Evolutionary conservation across 164 flowering plant species (phyloP).

Genomic region (Macadamia tetraphylla): DNA sequence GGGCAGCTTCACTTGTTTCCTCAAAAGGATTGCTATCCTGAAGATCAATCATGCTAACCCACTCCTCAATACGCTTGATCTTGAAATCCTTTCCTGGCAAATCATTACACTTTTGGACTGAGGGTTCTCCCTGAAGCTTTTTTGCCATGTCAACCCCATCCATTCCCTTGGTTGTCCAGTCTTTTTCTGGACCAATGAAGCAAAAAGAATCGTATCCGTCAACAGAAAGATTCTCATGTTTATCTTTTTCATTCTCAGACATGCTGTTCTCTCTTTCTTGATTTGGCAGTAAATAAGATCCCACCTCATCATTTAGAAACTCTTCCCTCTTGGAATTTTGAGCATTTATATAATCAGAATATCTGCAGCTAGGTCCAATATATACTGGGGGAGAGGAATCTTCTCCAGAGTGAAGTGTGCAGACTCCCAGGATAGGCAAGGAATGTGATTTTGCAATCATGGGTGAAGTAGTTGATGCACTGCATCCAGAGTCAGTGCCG

Average conservation of each 20-base stretch:
- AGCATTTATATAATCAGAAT: constrained; percentile 46
- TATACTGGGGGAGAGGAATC: constrained; percentile 16
- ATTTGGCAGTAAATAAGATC: constrained; percentile 13
- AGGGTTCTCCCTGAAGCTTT: constrained; percentile 30
- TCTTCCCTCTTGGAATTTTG: constrained; percentile 28
- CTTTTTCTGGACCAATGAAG: constrained; percentile 43
- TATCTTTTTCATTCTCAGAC: constrained; percentile 18
- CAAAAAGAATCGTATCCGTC: constrained; percentile 42
- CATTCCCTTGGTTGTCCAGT: constrained; percentile 44
- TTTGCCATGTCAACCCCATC: constrained; percentile 30
- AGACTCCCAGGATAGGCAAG: constrained; percentile 35
- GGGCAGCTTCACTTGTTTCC: constrained; percentile 35
- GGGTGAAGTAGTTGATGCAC: constrained; percentile 23
- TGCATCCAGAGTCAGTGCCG: constrained; percentile 30
- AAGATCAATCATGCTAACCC: constrained; percentile 63
- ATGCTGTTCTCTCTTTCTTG: constrained; percentile 26
- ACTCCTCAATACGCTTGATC: constrained; percentile 71
- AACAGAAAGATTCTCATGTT: constrained; percentile 23
- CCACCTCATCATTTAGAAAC: constrained; percentile 19
- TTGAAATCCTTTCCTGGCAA: constrained; percentile 50
- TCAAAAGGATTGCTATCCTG: constrained; percentile 45
- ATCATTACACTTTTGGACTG: constrained; percentile 28
- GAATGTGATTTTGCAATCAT: constrained; percentile 51
- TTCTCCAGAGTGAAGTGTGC: constrained; percentile 13
- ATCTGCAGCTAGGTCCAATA: constrained; percentile 31